Evolutionary conservation across 805 yeast genomes (phyloP).

Genomic region (Hemisphaericaspora nanyangensis): DNA sequence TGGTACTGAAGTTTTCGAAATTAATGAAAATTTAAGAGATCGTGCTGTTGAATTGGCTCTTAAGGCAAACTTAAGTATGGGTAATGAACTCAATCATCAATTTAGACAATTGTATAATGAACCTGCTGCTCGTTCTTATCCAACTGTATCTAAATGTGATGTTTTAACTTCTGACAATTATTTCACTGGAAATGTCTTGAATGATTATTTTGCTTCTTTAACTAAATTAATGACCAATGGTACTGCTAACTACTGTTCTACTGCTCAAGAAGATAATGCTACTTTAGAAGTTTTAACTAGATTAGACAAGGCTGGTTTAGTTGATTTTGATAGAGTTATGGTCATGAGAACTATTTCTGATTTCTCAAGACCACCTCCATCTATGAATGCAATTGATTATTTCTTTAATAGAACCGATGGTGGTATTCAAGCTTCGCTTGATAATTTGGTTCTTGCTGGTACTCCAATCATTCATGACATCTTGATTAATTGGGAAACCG

Average conservation of each 20-base stretch:
- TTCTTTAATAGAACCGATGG: constrained; percentile 50
- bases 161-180: constrained; percentile 57
- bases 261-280: constrained; percentile 70
- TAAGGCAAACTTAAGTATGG: constrained; percentile 40
- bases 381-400: constrained; percentile 44
- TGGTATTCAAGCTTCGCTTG: constrained; percentile 46
- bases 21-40: constrained; percentile 56
- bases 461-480: constrained; percentile 53
- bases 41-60: constrained; percentile 52
- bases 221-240: constrained; percentile 53
- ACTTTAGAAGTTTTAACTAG: constrained; percentile 56
- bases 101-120: constrained; percentile 47
- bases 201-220: constrained; percentile 46
- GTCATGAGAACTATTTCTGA: constrained; percentile 61
- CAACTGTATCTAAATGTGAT: constrained; percentile 52
- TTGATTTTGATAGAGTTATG: constrained; percentile 55
- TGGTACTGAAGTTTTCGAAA: constrained; percentile 64
- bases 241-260: constrained; percentile 53
- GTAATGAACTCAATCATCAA: constrained; percentile 39
- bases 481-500: constrained; percentile 43
- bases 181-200: constrained; percentile 52
- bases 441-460: constrained; percentile 53
- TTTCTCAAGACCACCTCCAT: constrained; percentile 51
- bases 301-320: constrained; percentile 50
- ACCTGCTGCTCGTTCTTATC: constrained; percentile 48